A percentile compares a stretch with the other conserved stretches of the same genome.
These are phyloP conservation scores for Metschnikowia lachancei DNA, from an alignment of 805 yeast genomes.

Conservation along the genomic window DNA sequence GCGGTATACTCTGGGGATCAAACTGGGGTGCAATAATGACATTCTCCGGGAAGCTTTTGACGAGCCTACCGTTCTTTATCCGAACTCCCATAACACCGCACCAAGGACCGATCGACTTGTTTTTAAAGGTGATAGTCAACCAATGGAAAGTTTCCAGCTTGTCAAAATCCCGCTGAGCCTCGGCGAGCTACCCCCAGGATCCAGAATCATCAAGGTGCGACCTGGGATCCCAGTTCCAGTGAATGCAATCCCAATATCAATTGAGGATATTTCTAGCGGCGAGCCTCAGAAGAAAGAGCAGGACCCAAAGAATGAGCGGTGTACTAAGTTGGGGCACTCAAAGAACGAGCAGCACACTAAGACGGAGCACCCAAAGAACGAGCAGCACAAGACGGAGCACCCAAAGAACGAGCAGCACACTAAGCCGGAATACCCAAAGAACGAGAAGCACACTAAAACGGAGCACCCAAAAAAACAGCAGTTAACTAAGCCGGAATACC, in stretches of 20 bases:
- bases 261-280: conserved; percentile 5
- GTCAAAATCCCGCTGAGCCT: conserved; percentile 8
- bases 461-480: no score
- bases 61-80: not conserved
- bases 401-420: no score
- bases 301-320: no score
- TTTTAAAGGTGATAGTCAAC: not conserved
- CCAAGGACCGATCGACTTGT: not conserved
- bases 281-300: not conserved
- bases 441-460: not conserved
- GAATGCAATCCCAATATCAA: conserved; percentile 29
- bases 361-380: no score
- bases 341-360: no score
- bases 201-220: conserved; percentile 22
- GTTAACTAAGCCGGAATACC: no score
- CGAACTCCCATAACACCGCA: not conserved
- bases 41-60: not conserved
- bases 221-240: conserved; percentile 29
- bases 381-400: no score
- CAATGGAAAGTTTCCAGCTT: conserved; percentile 9
- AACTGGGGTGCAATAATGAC: not conserved
- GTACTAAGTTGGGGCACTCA: no score
- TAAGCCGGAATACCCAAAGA: not conserved
- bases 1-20: not conserved
- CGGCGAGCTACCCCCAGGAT: conserved; percentile 17